A percentile compares a stretch with the other conserved stretches of the same genome.
Evolutionary conservation across 495 filamentous ascomycete species (phyloP).

Genomic region (Mytilinidion resinicola): DNA sequence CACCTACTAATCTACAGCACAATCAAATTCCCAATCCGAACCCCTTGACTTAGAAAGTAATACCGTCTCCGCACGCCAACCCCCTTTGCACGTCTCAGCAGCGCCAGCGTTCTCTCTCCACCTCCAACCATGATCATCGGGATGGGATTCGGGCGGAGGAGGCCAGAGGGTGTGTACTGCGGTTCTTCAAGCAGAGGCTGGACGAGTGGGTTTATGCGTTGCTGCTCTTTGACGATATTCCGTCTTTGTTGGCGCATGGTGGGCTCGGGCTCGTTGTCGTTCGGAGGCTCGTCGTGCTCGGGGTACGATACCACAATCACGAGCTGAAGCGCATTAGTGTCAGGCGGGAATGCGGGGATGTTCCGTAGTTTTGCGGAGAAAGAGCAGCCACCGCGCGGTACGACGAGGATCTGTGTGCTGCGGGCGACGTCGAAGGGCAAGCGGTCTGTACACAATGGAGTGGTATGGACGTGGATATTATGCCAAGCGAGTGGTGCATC

Average conservation of each 20-base stretch:
- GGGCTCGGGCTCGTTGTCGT: constrained; percentile 34
- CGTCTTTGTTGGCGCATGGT: constrained; percentile 14
- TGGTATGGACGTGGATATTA: constrained; percentile 62
- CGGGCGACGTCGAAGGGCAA: constrained; percentile 56
- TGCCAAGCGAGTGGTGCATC: constrained; percentile 57
- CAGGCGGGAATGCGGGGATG: constrained; percentile 68
- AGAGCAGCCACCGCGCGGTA: constrained; percentile 77
- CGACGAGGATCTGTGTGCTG: constrained; percentile 71
- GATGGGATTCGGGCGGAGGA: constrained; percentile 66
- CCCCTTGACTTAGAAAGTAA: constrained; percentile 72
- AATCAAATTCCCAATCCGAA: constrained; percentile 71
- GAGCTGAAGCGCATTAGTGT: constrained; percentile 56
- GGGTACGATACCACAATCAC: constrained; percentile 71
- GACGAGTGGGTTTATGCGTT: constrained; percentile 36
- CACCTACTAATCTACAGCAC: constrained; percentile 45
- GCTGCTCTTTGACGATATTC: constrained; percentile 1
- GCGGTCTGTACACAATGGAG: constrained; percentile 55
- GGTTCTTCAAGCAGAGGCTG: constrained; percentile 71
- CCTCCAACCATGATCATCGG: constrained; percentile 82
- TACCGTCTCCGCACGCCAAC: constrained; percentile 73
- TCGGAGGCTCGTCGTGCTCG: constrained; percentile 39
- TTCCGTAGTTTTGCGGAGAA: constrained; percentile 78
- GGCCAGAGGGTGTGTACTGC: constrained; percentile 65
- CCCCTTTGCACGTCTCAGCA: constrained; percentile 52
- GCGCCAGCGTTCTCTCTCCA: constrained; percentile 58